Base-by-base conservation (phyloP, 805 yeast species). In the Myxozyma mucilagina region DNA sequence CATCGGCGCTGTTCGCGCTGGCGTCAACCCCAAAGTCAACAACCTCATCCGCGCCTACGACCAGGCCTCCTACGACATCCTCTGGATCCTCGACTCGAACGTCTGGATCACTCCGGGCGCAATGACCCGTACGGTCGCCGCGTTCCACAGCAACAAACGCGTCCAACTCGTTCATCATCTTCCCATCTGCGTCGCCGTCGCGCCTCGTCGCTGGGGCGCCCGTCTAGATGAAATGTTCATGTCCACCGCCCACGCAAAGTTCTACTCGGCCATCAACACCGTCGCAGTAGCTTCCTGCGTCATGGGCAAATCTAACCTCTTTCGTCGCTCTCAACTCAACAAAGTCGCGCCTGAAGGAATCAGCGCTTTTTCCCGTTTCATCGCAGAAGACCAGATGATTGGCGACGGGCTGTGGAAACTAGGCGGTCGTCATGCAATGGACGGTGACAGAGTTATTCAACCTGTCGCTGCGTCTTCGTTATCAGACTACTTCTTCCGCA, bases 381-480 rank as follows among this genome's bases (percentile, higher is more conserved):
- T 90, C 69, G 96, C 96, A 5, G 97, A 90, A 71, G 97, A 90
- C 72, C 90, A 90, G 72, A 88, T 90, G 96, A 90, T 90, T 64
- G 96, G 89, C 4, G 90, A 89, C 52, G 89, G 90, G 0, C 71
- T 90, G 16, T 90, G 96, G 96, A 84, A 84, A 53, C 67, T 60
- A 29, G 78, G 79, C 38, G 85, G 88, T 29, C 77, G 91, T 66
- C 89, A 96, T 0, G 91, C 87, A 0, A 78, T 90, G 79, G 86
- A 93, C 0, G 84, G 87, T 1, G 96, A 90, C 71, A 81, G 84
- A 50, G 96, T 85, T 1, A 74, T 89, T 3, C 97, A 90, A 71
- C 97, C 97, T 0, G 73, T 84, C 24, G 76, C 75, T 0, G 69
- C 65, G 7, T 68, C 78, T n/a, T 49, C 68, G 3, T 68, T 84